phyloP scores from a whole-genome alignment of 805 yeast species.

The Saccharomycopsis vini region DNA sequence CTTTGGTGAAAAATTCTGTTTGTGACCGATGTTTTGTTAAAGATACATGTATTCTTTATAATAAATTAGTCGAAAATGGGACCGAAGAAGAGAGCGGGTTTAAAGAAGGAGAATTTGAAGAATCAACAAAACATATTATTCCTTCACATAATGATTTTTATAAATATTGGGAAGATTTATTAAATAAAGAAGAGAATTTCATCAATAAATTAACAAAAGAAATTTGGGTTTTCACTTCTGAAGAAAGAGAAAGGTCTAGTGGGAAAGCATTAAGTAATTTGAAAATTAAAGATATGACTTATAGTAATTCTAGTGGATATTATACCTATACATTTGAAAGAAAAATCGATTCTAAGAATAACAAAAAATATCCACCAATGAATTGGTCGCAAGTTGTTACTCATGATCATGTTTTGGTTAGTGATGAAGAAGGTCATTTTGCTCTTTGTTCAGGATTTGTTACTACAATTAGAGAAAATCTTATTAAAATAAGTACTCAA shows the following conservation, averaged over 20 bases:
- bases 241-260: slow-evolving; percentile 46
- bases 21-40: slow-evolving; percentile 57
- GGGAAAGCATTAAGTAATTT: slow-evolving; percentile 54
- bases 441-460: slow-evolving; percentile 61
- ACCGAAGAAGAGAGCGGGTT: slow-evolving; percentile 46
- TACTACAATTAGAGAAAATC: slow-evolving; percentile 32
- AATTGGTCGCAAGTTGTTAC: slow-evolving; percentile 40
- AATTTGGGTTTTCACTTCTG: slow-evolving; percentile 56
- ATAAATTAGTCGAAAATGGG: slow-evolving; percentile 54
- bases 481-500: slow-evolving; percentile 42
- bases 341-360: slow-evolving; percentile 14
- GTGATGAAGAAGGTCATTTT: slow-evolving; percentile 75
- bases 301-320: slow-evolving; percentile 19
- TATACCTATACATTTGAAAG: slow-evolving; percentile 41
- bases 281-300: slow-evolving; percentile 28
- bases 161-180: slow-evolving; percentile 61
- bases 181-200: slow-evolving; percentile 67
- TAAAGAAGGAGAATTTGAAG: slow-evolving; percentile 36
- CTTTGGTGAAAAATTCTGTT: slow-evolving; percentile 38
- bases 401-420: slow-evolving; percentile 60
- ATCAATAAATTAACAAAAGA: slow-evolving; percentile 45
- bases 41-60: slow-evolving; percentile 55
- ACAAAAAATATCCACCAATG: slow-evolving; percentile 17
- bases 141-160: slow-evolving; percentile 46
- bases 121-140: slow-evolving; percentile 42